Percentiles rank a stretch among this genome's conserved stretches.
Evolutionary conservation across 2,329 filamentous ascomycete genomes (phyloP).

Genomic region (Hortaea sp.): DNA sequence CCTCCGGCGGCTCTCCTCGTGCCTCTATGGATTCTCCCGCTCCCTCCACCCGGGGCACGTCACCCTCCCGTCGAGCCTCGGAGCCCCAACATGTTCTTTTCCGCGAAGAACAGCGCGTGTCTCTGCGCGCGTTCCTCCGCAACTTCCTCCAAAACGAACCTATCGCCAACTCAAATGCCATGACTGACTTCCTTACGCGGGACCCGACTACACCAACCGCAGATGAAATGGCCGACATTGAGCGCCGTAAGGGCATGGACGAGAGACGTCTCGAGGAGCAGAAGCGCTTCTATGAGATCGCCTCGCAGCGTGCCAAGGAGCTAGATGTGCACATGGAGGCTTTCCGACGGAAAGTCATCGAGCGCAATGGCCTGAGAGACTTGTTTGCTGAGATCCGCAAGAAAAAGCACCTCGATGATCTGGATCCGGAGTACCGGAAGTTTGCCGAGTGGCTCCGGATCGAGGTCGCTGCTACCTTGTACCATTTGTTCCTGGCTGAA

Average conservation of each 20-base stretch:
- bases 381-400: slow-evolving; percentile 88
- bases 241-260: slow-evolving; percentile 70
- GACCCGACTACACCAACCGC: slow-evolving; percentile 66
- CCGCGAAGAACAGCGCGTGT: slow-evolving; percentile 84
- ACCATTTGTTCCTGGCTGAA: slow-evolving; percentile 93
- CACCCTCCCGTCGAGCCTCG: slow-evolving; percentile 5
- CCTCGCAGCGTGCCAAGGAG: slow-evolving; percentile 77
- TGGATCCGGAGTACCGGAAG: slow-evolving; percentile 93
- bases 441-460: slow-evolving; percentile 98
- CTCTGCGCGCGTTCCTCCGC: slow-evolving; percentile 80
- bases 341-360: slow-evolving; percentile 57
- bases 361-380: slow-evolving; percentile 77
- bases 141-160: slow-evolving; percentile 75
- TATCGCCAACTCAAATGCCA: slow-evolving; percentile 70
- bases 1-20: slow-evolving; percentile 17
- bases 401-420: slow-evolving; percentile 75
- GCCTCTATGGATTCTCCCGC: slow-evolving; percentile 20
- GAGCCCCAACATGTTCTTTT: slow-evolving; percentile 46
- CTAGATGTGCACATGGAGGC: slow-evolving; percentile 96
- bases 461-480: slow-evolving; percentile 90
- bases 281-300: slow-evolving; percentile 89
- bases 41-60: slow-evolving; percentile 11
- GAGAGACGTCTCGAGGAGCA: slow-evolving; percentile 86
- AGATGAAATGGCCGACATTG: slow-evolving; percentile 75
- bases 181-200: slow-evolving; percentile 70